Conservation (phyloP, 1,284 basidiomycete species). For the Ustilago hordei region DNA sequence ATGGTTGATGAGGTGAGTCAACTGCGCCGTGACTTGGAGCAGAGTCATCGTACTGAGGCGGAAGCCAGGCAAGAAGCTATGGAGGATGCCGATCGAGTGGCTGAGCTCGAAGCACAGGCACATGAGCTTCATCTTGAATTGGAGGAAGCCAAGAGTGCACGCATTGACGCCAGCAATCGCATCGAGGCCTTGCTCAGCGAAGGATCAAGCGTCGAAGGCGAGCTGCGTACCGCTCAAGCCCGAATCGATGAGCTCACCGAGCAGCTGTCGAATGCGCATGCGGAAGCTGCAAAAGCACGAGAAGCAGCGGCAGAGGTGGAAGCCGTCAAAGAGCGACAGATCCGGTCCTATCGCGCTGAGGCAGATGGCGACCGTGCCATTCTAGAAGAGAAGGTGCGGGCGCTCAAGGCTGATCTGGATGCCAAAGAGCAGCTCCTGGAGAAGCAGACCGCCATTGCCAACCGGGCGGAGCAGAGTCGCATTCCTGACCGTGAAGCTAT, state of each 20-base stretch:
- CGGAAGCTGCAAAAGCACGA: conserved; percentile 51
- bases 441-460: conserved; percentile 26
- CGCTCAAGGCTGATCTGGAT: conserved; percentile 50
- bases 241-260: conserved; percentile 61
- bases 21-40: conserved; percentile 56
- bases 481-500: conserved; percentile 43
- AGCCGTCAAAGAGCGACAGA: conserved; percentile 50
- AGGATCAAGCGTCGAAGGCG: conserved; percentile 57
- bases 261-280: conserved; percentile 53
- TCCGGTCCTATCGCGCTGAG: conserved; percentile 60
- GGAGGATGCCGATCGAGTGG: conserved; percentile 57
- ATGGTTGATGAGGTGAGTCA: conserved; percentile 62
- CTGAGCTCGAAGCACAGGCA: conserved; percentile 57
- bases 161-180: conserved; percentile 58
- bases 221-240: conserved; percentile 56
- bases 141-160: conserved; percentile 58
- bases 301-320: conserved; percentile 58
- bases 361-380: conserved; percentile 65
- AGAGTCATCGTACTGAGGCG: conserved; percentile 46
- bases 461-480: conserved; percentile 34
- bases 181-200: conserved; percentile 62
- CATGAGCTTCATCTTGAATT: conserved; percentile 59
- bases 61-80: conserved; percentile 50
- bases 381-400: conserved; percentile 59
- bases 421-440: conserved; percentile 41